Evolutionary conservation across 805 yeast genomes (phyloP).

Genomic region (Hanseniaspora nectarophila): DNA sequence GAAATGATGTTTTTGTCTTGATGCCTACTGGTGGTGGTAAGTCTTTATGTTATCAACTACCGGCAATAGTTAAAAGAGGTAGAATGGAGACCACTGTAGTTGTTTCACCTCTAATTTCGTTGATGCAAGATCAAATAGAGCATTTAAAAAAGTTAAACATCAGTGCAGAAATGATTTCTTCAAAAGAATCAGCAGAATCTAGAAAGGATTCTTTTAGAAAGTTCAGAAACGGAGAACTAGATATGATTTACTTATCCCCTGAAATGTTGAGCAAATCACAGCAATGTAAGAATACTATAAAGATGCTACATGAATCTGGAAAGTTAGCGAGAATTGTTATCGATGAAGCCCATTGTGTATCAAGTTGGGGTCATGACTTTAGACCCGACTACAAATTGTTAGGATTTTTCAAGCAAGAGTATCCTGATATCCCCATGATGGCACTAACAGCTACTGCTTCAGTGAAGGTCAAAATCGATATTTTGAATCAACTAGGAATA

Average conservation of each 20-base stretch:
- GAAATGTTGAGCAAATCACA: conserved; percentile 78
- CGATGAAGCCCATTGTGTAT: conserved; percentile 96
- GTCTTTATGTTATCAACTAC: conserved; percentile 87
- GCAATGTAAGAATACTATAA: conserved; percentile 53
- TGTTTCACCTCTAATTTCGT: conserved; percentile 83
- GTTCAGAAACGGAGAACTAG: conserved; percentile 55
- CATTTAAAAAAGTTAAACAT: conserved; percentile 59
- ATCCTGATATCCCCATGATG: conserved; percentile 78
- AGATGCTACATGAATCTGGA: conserved; percentile 40
- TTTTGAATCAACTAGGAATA: conserved; percentile 63
- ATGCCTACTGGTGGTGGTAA: conserved; percentile 99
- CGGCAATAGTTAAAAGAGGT: conserved; percentile 73
- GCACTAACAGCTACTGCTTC: conserved; percentile 97
- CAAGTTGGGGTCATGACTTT: conserved; percentile 98
- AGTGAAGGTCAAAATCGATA: conserved; percentile 76
- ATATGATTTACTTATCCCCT: conserved; percentile 79
- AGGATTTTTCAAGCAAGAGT: conserved; percentile 56
- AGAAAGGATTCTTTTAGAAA: conserved; percentile 48
- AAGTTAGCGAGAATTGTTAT: conserved; percentile 76
- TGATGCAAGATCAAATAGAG: conserved; percentile 94
- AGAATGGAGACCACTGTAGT: conserved; percentile 83
- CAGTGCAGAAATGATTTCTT: conserved; percentile 78
- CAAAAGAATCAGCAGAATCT: conserved; percentile 55
- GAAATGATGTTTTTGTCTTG: conserved; percentile 80
- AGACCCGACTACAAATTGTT: conserved; percentile 87